Base-by-base conservation (phyloP, 2,329 filamentous ascomycete species). In the Setomelanomma holmii region DNA sequence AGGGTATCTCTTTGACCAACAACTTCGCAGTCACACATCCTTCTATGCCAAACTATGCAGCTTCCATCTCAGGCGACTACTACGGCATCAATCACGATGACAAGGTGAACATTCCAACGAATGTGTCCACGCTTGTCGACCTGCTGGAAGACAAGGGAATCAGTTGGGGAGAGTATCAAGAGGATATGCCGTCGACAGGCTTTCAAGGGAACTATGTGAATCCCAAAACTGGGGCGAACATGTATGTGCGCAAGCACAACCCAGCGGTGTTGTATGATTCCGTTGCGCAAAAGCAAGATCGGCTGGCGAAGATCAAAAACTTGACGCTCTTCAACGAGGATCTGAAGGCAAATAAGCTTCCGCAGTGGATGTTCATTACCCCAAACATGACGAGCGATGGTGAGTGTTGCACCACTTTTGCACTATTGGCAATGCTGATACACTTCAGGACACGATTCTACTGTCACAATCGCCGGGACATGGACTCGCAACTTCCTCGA, bases 171-270 rank as follows among this genome's bases (percentile, higher is more conserved):
- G 79, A 87, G 58, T 95, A 93, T 76, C 84, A 92, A 72, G 90
- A 95, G 70, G 87, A 90, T 66, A 82, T 89, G 80, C 90, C 90
- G 2, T 91, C 86, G 70, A 51, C 84, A 2, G 90, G 90, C 11
- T 93, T 85, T 75, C 82, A 90, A 71, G 89, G 89, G 1, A 62
- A 71, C 3, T 78, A 76, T 0, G 90, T 79, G 70, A 79, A 84
- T 49, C 91, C 91, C 74, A 56, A 84, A 61, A 89, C 82, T 2
- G 82, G 84, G 23, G 81, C 82, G 42, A 89, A 92, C 65, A 85
- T 88, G 76, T 95, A 95, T 69, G 89, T 93, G 6, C 86, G 91
- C 68, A 93, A 95, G 77, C 90, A 95, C 78, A 91, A 93, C 69
- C 81, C 78, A 39, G 76, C 81, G 14, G 77, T 93, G 50, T 78